These are phyloP conservation scores for Fusarium virguliforme DNA, from an alignment of 2,329 filamentous ascomycete species.

Conservation along the genomic window DNA sequence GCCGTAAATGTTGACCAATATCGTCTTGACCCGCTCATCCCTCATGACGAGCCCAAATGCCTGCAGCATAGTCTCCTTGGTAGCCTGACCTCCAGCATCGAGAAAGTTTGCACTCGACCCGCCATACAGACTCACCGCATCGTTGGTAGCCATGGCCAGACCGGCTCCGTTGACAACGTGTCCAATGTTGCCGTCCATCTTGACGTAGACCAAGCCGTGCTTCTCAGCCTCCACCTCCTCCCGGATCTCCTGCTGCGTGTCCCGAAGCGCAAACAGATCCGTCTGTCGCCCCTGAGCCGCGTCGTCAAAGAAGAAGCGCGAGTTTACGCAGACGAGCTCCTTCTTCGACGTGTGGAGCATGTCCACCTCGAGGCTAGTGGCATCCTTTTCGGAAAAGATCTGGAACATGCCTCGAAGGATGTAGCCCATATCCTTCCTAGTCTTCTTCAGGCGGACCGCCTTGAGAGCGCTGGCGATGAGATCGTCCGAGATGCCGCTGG, in stretches of 20 bases:
- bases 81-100: constrained; percentile 92
- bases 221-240: constrained; percentile 61
- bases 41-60: constrained; percentile 81
- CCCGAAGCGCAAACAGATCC: constrained; percentile 58
- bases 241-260: constrained; percentile 53
- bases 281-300: constrained; percentile 61
- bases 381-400: constrained; percentile 65
- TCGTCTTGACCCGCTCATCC: constrained; percentile 79
- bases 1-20: constrained; percentile 72
- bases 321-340: constrained; percentile 56
- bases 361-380: constrained; percentile 62
- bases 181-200: constrained; percentile 75
- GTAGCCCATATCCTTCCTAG: constrained; percentile 36
- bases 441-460: not conserved
- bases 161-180: constrained; percentile 92
- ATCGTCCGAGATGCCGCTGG: constrained; percentile 48
- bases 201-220: constrained; percentile 85
- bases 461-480: constrained; percentile 39
- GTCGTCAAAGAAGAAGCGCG: constrained; percentile 66
- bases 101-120: constrained; percentile 86
- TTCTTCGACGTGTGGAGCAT: constrained; percentile 52
- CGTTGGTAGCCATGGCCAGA: constrained; percentile 91
- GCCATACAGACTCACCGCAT: constrained; percentile 79
- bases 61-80: constrained; percentile 82
- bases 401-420: constrained; percentile 45